phyloP scores from a whole-genome alignment of 2,329 filamentous ascomycete genomes.

The Colletotrichum musae region DNA sequence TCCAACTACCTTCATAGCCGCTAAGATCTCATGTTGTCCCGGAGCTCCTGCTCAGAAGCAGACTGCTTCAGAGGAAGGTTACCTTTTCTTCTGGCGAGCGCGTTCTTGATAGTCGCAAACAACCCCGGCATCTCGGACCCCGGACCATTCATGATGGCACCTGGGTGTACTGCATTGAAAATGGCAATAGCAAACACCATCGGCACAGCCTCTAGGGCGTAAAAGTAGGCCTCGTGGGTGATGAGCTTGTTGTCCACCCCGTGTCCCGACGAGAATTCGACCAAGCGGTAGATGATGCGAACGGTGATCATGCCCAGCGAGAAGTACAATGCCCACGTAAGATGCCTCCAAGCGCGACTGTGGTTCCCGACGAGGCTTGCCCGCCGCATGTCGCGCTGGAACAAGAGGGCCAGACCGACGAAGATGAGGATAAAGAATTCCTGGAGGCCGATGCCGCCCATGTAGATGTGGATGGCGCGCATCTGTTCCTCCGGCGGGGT shows the following conservation, averaged over 20 bases:
- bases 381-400: slow-evolving; percentile 51
- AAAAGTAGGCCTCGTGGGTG: slow-evolving; percentile 61
- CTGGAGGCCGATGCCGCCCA: slow-evolving; percentile 67
- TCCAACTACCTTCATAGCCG: not conserved
- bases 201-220: slow-evolving; percentile 59
- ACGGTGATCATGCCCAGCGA: slow-evolving; percentile 55
- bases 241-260: slow-evolving; percentile 47
- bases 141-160: slow-evolving; percentile 7
- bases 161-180: slow-evolving; percentile 60
- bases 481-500: slow-evolving; percentile 47
- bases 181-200: slow-evolving; percentile 60
- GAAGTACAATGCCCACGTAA: slow-evolving; percentile 52
- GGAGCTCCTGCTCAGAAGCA: slow-evolving; percentile 22
- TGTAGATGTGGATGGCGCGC: slow-evolving; percentile 59
- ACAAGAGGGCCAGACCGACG: slow-evolving; percentile 54
- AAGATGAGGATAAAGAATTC: slow-evolving; percentile 66
- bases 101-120: slow-evolving; percentile 1
- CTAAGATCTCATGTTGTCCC: not conserved
- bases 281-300: slow-evolving; percentile 69
- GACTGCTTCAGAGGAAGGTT: slow-evolving; percentile 4
- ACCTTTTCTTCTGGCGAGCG: not conserved
- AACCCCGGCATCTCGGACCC: slow-evolving; percentile 36
- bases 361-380: not conserved
- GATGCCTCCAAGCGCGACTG: slow-evolving; percentile 42
- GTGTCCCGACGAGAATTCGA: slow-evolving; percentile 61